Evolutionary conservation across 2,329 filamentous ascomycete genomes (phyloP), one percentile per base, ranked within the genome.

Genomic region (Arthrobotrys entomopaga): DNA sequence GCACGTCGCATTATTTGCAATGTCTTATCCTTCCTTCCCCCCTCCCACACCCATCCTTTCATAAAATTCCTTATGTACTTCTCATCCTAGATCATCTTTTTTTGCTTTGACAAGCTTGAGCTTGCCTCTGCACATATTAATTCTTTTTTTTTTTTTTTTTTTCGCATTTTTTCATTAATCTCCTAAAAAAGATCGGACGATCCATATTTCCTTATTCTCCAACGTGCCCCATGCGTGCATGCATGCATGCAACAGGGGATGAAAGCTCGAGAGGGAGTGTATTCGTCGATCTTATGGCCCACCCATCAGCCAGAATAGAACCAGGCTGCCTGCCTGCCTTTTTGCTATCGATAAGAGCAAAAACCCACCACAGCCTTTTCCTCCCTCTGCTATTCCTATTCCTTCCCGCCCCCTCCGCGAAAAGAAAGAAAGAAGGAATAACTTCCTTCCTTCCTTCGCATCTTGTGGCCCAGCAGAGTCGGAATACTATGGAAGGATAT

Each of bases 161-260:
- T 53, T 59, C 19, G 29, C 6, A 34, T 52, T 19, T 46, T 46
- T n/a, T 50, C 15, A 60, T 46, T 52, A 61, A 61, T 69, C 65
- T 69, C 65, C 65, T 69, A 61, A 56, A 72, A 74, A 74, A 74
- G 70, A 74, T 74, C 70, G 70, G 70, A 74, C 70, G 70, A 74
- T 67, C 70, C 63, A 67, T 64, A 50, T 65, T 66, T 73, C 54
- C 61, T 73, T 66, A 56, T 72, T 72, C 46, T 34, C 22, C 40
- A 46, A 46, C 56, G 57, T 66, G 50, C 63, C 70, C 63, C 70
- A 59, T 73, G 69, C 69, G 50, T 56, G 66, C 54, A 54, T n/a
- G n/a, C 70, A 59, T 73, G 69, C 69, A 56, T 56, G 66, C 54
- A 54, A n/a, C 29, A 59, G 43, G 57, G 57, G 42, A 43, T 57